Evolutionary conservation across 2,329 filamentous ascomycete genomes (phyloP).

Genomic region (Aspergillus novoparasiticus): DNA sequence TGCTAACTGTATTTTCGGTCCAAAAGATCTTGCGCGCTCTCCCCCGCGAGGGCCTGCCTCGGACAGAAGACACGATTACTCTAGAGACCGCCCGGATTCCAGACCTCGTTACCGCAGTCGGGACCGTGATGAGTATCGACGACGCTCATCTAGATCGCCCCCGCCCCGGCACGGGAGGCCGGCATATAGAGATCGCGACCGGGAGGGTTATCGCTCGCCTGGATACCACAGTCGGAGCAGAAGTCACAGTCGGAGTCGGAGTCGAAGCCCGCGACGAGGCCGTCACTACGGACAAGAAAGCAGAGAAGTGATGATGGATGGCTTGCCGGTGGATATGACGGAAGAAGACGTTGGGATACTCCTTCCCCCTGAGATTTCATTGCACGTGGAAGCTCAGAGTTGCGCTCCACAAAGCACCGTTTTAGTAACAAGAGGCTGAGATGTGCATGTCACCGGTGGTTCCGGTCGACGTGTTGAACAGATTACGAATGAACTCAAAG

Average conservation of each 20-base stretch:
- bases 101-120: constrained; percentile 34
- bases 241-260: constrained; percentile 41
- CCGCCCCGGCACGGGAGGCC: constrained; percentile 40
- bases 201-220: constrained; percentile 50
- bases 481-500: constrained; percentile 59
- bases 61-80: constrained; percentile 41
- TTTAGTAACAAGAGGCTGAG: constrained; percentile 43
- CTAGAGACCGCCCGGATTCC: constrained; percentile 32
- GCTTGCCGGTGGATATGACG: constrained; percentile 51
- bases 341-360: constrained; percentile 54
- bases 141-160: constrained; percentile 36
- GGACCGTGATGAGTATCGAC: constrained; percentile 40
- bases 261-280: constrained; percentile 40
- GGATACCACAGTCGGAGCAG: constrained; percentile 38
- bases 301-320: constrained; percentile 54
- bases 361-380: constrained; percentile 29
- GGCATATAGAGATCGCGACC: constrained; percentile 48
- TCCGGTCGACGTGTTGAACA: constrained; percentile 46
- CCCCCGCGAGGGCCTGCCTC: constrained; percentile 39
- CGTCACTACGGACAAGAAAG: constrained; percentile 47
- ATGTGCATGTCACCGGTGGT: constrained; percentile 37
- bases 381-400: constrained; percentile 16
- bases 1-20: constrained; percentile 39
- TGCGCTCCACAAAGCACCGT: constrained; percentile 21
- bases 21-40: constrained; percentile 41